Evolutionary conservation across 2,329 filamentous ascomycete genomes (phyloP), one percentile per base, ranked within the genome.

Genomic region (Cadophora sp.): DNA sequence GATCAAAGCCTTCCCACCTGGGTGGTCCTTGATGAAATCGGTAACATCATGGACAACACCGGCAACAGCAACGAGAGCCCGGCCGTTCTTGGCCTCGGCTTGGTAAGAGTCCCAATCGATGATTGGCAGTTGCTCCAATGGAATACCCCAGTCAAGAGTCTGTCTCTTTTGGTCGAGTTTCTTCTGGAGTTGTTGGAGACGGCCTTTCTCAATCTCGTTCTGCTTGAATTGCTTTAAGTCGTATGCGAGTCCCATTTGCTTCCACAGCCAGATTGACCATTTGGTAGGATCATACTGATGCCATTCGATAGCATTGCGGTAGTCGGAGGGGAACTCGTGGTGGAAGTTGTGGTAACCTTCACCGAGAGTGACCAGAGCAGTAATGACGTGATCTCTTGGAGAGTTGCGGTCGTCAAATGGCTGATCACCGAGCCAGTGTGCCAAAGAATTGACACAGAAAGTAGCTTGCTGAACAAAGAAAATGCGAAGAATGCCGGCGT

Each of bases 271-370:
- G 84, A 97, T 97, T 78, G 83, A 86, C 92, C 93, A 96, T 84
- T 97, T 97, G 80, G 93, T 97, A 58, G 93, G 93, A 80, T 97
- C 93, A 77, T 97, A 97, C 83, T 97, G 93, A 83, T 89, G 91
- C 92, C 93, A 97, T 81, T 93, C 86, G 74, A 96, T 95, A 70
- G 92, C 93, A 79, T 97, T 97, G 79, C 93, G 92, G 88, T 96
- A 97, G 81, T 97, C 93, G 12, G 92, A 95, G 65, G 93, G 93
- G 83, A 97, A 97, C 81, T 97, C 93, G 86, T 97, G 93, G 83
- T 97, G 93, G 87, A 97, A 97, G 86, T 97, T 97, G 87, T 97
- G 93, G 84, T 97, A 97, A 34, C 93, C 93, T 82, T 94, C 93
- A 60, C 93, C 93, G 26, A 97, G 90, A 53, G 93, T 97, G 74